Percentiles rank a stretch among this genome's conserved stretches.
These are phyloP conservation scores for Glomus cerebriforme DNA, from an alignment of 192 early-diverging fungal species.

Conservation along the genomic window DNA sequence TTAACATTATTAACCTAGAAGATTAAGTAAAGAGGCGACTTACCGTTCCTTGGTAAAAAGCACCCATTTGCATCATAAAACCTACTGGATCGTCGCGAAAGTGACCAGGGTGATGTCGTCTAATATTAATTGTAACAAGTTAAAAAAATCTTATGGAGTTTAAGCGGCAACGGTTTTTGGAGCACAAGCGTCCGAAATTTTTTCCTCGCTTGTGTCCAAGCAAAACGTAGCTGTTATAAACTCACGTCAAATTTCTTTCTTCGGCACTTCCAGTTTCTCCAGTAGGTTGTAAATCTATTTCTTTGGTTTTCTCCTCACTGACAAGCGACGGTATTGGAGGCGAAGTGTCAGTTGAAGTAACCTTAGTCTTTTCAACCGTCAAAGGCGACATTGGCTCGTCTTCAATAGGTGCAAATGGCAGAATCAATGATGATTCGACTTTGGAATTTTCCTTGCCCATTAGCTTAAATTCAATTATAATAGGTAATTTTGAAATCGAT, in stretches of 20 bases:
- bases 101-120: constrained; percentile 48
- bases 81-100: constrained; percentile 73
- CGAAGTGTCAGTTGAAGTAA: constrained; percentile 17
- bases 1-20: not conserved
- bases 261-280: not conserved
- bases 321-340: constrained; percentile 12
- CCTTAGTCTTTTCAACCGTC: not conserved
- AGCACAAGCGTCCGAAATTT: not conserved
- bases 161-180: not conserved
- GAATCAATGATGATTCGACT: not conserved
- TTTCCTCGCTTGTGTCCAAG: not conserved
- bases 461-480: no score
- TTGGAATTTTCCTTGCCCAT: constrained; percentile 18
- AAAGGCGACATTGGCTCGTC: constrained; percentile 16
- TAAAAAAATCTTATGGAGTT: not conserved
- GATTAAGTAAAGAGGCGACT: constrained; percentile 23
- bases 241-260: constrained; percentile 32
- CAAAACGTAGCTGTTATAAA: not conserved
- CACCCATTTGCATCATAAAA: constrained; percentile 62
- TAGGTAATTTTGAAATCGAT: no score
- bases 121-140: constrained; percentile 29
- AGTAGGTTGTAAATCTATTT: constrained; percentile 3
- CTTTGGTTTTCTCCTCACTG: not conserved
- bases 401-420: constrained; percentile 10
- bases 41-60: constrained; percentile 62